A percentile compares a stretch with the other conserved stretches of the same genome.
phyloP scores from a whole-genome alignment of 768 basidiomycete genomes.

The Lyophyllum atratum region DNA sequence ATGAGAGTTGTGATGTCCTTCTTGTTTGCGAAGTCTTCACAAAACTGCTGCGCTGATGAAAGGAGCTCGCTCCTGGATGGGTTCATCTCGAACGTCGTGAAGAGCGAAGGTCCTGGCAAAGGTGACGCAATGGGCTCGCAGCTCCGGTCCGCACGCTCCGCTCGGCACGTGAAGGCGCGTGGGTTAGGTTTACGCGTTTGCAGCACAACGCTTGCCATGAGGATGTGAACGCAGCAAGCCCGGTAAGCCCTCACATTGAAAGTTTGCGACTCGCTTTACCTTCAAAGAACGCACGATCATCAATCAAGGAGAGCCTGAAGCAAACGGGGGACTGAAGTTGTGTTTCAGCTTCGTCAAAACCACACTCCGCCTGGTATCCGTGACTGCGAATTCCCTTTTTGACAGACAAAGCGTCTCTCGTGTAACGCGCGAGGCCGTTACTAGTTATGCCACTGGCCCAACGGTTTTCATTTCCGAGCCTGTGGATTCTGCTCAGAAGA shows the following conservation, averaged over 20 bases:
- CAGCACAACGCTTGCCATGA: not conserved
- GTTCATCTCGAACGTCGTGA: not conserved
- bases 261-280: not conserved
- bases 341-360: slow-evolving; percentile 12
- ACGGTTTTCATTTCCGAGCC: slow-evolving; percentile 17
- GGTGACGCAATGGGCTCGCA: not conserved
- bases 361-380: not conserved
- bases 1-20: slow-evolving; percentile 44
- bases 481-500: slow-evolving; percentile 1
- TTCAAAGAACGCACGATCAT: not conserved
- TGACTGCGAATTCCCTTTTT: not conserved
- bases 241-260: not conserved
- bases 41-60: slow-evolving; percentile 47
- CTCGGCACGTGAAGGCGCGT: not conserved
- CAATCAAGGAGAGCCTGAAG: not conserved
- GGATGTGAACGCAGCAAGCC: not conserved
- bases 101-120: too few relatives aligned
- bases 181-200: not conserved
- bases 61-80: slow-evolving; percentile 36
- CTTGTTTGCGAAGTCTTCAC: slow-evolving; percentile 51
- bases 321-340: not conserved
- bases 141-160: not conserved
- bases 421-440: slow-evolving; percentile 14
- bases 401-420: slow-evolving; percentile 13
- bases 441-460: slow-evolving; percentile 11